These are phyloP conservation scores for Volutella citrinella DNA, from an alignment of 2,329 filamentous ascomycete genomes.

Conservation along the genomic window DNA sequence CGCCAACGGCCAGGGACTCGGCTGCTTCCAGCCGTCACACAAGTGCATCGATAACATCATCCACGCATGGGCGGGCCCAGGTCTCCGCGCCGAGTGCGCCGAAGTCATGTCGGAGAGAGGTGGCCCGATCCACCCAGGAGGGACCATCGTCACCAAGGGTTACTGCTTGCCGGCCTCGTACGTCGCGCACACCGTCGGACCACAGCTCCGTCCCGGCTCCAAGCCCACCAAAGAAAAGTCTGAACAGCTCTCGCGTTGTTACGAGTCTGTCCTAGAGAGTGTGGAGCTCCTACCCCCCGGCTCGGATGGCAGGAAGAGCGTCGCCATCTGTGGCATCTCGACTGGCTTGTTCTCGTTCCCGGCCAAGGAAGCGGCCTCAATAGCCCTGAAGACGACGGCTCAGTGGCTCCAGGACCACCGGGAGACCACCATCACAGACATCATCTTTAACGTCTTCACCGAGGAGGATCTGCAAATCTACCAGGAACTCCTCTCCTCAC, in stretches of 20 bases:
- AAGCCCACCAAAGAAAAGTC: conserved; percentile 1
- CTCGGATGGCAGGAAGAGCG: conserved; percentile 4
- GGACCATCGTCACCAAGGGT: conserved; percentile 9
- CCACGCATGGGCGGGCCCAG: conserved; percentile 16
- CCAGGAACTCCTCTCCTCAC: background rate
- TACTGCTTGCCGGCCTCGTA: conserved; percentile 10
- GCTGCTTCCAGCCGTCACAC: conserved; percentile 21
- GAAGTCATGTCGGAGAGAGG: conserved; percentile 7
- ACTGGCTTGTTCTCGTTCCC: conserved; percentile 20
- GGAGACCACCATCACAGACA: conserved; percentile 13
- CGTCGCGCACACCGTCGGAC: conserved; percentile 18
- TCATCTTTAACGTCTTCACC: conserved; percentile 21
- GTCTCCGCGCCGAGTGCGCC: conserved; percentile 16
- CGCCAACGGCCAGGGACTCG: conserved; percentile 16
- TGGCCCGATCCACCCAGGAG: conserved; percentile 8
- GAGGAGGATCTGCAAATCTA: conserved; percentile 16
- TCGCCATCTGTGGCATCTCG: conserved; percentile 20
- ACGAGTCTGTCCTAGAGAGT: conserved; percentile 8
- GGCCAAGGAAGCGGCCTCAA: conserved; percentile 13
- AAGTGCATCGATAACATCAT: conserved; percentile 24
- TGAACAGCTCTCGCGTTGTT: conserved; percentile 11
- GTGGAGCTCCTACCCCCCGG: background rate
- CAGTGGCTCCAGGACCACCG: conserved; percentile 11
- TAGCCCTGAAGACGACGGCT: conserved; percentile 8
- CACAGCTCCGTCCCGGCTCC: conserved; percentile 7